Evolutionary conservation across 306 rosid genomes (phyloP), one percentile per base, ranked within the genome.

Genomic region (Lathyrus oleraceus): DNA sequence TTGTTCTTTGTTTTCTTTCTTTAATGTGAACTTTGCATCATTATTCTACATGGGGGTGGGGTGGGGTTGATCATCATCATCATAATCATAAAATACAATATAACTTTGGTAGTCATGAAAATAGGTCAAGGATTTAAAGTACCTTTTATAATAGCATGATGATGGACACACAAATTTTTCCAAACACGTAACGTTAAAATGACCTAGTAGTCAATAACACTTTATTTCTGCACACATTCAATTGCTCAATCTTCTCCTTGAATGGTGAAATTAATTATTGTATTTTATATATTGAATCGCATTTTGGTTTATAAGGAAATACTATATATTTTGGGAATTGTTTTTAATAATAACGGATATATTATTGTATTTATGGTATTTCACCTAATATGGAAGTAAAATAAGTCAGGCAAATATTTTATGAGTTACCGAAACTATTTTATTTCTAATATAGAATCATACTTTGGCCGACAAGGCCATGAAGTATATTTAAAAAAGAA

Each of bases 191-290:
- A 60, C 38, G 20, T 70, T 63, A 63, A 63, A 30, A 28, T 65
- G 5, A 42, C 53, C 58, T 45, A 25, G 28, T 72, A 68, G 70
- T 78, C 65, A 78, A 78, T 45, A 21, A n/a, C 40, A 32, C 43
- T 28, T 60, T 54, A 32, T n/a, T 6, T 49, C 43, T 51, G 43
- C 14, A 51, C 78, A 27, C 70, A 67, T 39, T 59, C 54, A 47
- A 27, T 66, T 32, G 45, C 70, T 28, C 9, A 25, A 68, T 76
- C 43, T 21, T 27, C 58, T 61, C 70, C 61, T 68, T 60, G 2
- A 68, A 36, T 74, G 21, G 25, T 58, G 45, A 71, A 53, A 56
- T 25, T 6, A 43, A 71, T 43, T 71, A 71, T 25, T 42, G 12
- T n/a, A 45, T 70, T 64, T 59, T 47, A 44, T 21, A 21, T 53